A percentile compares a stretch with the other conserved stretches of the same genome.
Conservation (phyloP, 768 basidiomycete species). For the Amyloporia xantha region DNA sequence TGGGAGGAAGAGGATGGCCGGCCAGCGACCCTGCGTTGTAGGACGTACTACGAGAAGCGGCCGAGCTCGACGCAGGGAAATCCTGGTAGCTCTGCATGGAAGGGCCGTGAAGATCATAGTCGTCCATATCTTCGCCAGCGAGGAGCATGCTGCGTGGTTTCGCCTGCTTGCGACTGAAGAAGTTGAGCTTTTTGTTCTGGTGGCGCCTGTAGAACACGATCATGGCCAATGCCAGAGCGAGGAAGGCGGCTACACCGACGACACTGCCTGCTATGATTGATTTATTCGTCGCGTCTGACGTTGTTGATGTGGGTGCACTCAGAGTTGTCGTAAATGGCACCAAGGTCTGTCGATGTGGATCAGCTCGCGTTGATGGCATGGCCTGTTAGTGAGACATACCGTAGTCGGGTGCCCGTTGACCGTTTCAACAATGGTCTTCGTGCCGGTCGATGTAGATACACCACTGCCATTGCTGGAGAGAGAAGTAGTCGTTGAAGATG, state of each 20-base stretch:
- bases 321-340: constrained; percentile 20
- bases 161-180: constrained; percentile 17
- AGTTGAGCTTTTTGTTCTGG: constrained; percentile 20
- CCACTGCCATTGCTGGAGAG: background rate
- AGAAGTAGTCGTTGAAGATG: constrained; percentile 3
- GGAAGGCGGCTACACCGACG: constrained; percentile 22
- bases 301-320: constrained; percentile 2
- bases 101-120: constrained; percentile 18
- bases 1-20: constrained; percentile 10
- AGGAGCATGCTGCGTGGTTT: constrained; percentile 20
- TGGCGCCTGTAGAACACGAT: constrained; percentile 26
- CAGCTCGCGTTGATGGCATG: no score
- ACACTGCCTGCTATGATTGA: constrained; percentile 26
- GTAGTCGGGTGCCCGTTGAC: background rate
- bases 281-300: constrained; percentile 11
- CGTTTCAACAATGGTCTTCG: constrained; percentile 6
- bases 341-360: constrained; percentile 3
- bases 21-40: constrained; percentile 8
- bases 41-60: constrained; percentile 3
- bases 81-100: constrained; percentile 18
- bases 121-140: constrained; percentile 25
- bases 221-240: constrained; percentile 21
- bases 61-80: constrained; percentile 14
- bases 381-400: background rate
- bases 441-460: background rate